phyloP scores from a whole-genome alignment of 2,329 filamentous ascomycete species.

The Tolypocladium cylindrosporum region DNA sequence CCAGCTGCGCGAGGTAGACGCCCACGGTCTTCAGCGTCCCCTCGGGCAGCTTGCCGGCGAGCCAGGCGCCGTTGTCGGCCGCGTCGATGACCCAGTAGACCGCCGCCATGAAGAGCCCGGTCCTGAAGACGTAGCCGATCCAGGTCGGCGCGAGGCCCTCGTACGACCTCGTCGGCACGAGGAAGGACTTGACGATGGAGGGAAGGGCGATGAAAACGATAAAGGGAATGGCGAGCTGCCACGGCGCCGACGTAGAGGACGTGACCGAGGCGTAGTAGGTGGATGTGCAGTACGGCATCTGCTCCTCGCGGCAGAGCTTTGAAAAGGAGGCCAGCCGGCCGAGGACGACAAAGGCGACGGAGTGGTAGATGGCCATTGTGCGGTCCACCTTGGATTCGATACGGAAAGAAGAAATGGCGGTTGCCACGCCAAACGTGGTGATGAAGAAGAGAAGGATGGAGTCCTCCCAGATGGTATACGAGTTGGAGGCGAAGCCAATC shows the following conservation, averaged over 20 bases:
- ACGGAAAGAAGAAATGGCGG: slow-evolving; percentile 64
- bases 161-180: slow-evolving; percentile 73
- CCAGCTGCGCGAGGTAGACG: slow-evolving; percentile 68
- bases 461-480: slow-evolving; percentile 98
- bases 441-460: slow-evolving; percentile 89
- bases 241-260: slow-evolving; percentile 84
- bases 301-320: slow-evolving; percentile 89
- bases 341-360: slow-evolving; percentile 69
- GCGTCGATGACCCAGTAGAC: slow-evolving; percentile 84
- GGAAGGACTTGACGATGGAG: slow-evolving; percentile 68
- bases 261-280: slow-evolving; percentile 91
- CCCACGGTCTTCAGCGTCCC: slow-evolving; percentile 62
- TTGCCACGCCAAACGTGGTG: slow-evolving; percentile 72
- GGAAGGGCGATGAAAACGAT: slow-evolving; percentile 63
- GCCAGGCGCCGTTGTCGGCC: slow-evolving; percentile 78
- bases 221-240: slow-evolving; percentile 79
- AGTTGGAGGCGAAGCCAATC: slow-evolving; percentile 93
- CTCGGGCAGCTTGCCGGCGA: slow-evolving; percentile 43
- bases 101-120: slow-evolving; percentile 65
- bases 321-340: slow-evolving; percentile 77
- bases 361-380: slow-evolving; percentile 73
- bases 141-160: slow-evolving; percentile 77
- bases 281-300: slow-evolving; percentile 93
- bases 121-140: slow-evolving; percentile 71
- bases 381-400: slow-evolving; percentile 58